Base-by-base conservation (phyloP, 768 basidiomycete genomes). In the Pulveroboletus sp. region DNA sequence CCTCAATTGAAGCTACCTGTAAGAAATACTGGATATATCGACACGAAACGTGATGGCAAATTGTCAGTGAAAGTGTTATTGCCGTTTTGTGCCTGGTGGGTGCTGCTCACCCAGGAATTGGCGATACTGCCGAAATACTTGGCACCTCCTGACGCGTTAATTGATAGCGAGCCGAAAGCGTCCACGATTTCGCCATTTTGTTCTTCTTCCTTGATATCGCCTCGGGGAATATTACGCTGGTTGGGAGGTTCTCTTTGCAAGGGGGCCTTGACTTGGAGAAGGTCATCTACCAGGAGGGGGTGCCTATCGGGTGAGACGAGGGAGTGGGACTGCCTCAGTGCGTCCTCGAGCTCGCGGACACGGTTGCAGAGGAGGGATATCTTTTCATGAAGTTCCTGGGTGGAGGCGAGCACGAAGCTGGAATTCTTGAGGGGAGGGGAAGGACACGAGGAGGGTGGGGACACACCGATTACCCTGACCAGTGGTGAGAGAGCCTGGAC, bases 351-450 rank as follows among this genome's bases (percentile, higher is more conserved):
- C 44, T 89, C 82, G 49, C 88, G 80, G 21, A 89, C 82, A 39
- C 88, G 86, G 53, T 70, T 79, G 27, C 82, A 80, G 5, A 90
- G 77, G 60, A 87, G 82, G 17, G 79, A 72, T 47, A 90, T 89
- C 67, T 90, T 89, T 67, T 89, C 86, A 60, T 90, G 88, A 1
- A 90, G 73, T 56, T 89, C 87, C 65, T 85, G 83, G 0, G 86
- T 89, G 0, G 85, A 86, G 0, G 86, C 88, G 27, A 89, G 78
- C 1, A 89, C 86, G 59, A 89, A 90, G 18, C 86, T 86, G 55
- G 2, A 52, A 47, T 15, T 42, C 8, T 3, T 43, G 26, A 57
- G 55, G 37, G 41, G 39, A 18, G 12, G 37, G n/a, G 46, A 8
- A 15, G n/a, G 39, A 18, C 0, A 14, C 24, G 45, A 43, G 43